phyloP scores from a whole-genome alignment of 139 green algal species.

The Mesostigma viride region DNA sequence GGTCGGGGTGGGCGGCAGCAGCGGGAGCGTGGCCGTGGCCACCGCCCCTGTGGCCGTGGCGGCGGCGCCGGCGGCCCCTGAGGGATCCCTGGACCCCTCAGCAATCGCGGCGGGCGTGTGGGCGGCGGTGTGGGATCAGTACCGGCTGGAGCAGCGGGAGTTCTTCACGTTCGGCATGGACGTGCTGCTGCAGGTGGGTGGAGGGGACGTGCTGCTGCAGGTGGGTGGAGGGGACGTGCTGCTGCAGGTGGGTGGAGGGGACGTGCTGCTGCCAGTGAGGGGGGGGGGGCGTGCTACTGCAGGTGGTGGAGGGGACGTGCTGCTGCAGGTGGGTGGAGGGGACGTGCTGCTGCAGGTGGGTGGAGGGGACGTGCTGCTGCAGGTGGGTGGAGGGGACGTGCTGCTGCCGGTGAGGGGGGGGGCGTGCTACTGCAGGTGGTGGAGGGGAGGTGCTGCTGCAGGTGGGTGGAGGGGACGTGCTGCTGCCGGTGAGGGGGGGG shows the following conservation, averaged over 20 bases:
- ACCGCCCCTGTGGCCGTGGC: not conserved
- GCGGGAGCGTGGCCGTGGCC: not conserved
- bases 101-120: slow-evolving; percentile 60
- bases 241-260: too few relatives aligned
- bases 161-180: slow-evolving; percentile 97
- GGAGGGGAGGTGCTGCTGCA: slow-evolving; percentile 55
- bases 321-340: not conserved
- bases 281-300: not conserved
- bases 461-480: slow-evolving; percentile 33
- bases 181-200: slow-evolving; percentile 26
- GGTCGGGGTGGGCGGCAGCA: not conserved
- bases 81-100: slow-evolving; percentile 34
- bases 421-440: too few relatives aligned
- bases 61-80: not conserved
- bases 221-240: too few relatives aligned
- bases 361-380: not conserved
- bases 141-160: slow-evolving; percentile 75
- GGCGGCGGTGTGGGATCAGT: slow-evolving; percentile 69
- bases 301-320: not conserved
- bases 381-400: not conserved
- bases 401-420: too few relatives aligned
- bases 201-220: slow-evolving; percentile 54
- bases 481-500: too few relatives aligned
- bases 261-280: slow-evolving; percentile 39
- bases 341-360: not conserved